Base-by-base conservation (phyloP, 140 eudicot species). In the Artemisia princeps region DNA sequence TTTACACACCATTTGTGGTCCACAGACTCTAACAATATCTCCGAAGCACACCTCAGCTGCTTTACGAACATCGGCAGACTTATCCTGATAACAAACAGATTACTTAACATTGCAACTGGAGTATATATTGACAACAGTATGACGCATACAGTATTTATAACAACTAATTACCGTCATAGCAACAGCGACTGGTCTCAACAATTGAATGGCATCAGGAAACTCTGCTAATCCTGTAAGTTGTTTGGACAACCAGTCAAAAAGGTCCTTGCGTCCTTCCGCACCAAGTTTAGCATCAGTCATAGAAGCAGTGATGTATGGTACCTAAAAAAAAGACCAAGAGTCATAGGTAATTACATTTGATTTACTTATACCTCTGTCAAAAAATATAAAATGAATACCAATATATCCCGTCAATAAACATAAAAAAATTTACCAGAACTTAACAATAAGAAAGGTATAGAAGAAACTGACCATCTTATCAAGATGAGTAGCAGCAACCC, bases 191-290 rank as follows among this genome's bases (percentile, higher is more conserved):
- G 99, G 99, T 76, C 84, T 88, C 54, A 94, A 80, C 64, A 94
- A 80, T 50, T 86, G 94, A 49, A 86, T 79, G 28, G 90, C 96
- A 81, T 94, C 99, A 55, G 88, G 82, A 56, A 86, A 94, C 63
- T 84, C 94, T 17, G 78, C 71, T 67, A 86, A 45, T 71, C 87
- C 86, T 12, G 82, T 10, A 73, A 94, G 90, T 67, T 86, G 99
- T 71, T 57, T 84, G 6, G 95, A 78, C 63, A 89, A 75, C 99
- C 99, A 94, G 51, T 94, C 99, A 80, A 88, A 89, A 75, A 94
- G 95, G 80, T 94, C 99, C 72, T 78, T 88, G 55, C 97, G 96
- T 48, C 99, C 99, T 68, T 94, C 99, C 61, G 99, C 97, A 49
- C 99, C 95, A 82, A 88, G 83, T 77, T 94, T 94, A 74, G 96